phyloP scores from a whole-genome alignment of 2,329 filamentous ascomycete genomes.

The Penicillium oxalicum region DNA sequence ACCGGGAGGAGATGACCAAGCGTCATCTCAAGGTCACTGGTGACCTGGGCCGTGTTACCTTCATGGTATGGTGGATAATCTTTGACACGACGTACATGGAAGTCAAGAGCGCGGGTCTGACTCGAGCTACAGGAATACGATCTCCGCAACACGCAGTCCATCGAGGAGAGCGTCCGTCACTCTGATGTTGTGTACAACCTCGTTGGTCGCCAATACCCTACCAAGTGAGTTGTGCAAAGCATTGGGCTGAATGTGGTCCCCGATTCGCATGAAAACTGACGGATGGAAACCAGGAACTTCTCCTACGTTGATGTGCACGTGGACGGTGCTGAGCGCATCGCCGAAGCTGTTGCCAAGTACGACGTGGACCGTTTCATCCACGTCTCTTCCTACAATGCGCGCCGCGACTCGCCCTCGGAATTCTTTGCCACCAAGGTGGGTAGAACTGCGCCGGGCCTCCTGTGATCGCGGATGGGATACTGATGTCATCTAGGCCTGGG shows the following conservation, averaged over 20 bases:
- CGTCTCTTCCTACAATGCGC: slow-evolving; percentile 89
- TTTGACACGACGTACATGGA: not conserved
- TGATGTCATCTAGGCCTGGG: slow-evolving; percentile 52
- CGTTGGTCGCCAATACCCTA: slow-evolving; percentile 88
- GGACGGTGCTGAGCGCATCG: slow-evolving; percentile 86
- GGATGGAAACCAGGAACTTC: slow-evolving; percentile 68
- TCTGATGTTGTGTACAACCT: slow-evolving; percentile 98
- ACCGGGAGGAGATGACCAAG: slow-evolving; percentile 96
- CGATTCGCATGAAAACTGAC: slow-evolving; percentile 25
- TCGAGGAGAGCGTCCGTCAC: slow-evolving; percentile 93
- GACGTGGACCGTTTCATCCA: slow-evolving; percentile 96
- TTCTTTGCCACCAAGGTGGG: slow-evolving; percentile 84
- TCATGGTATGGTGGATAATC: slow-evolving; percentile 55
- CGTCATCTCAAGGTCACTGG: slow-evolving; percentile 94
- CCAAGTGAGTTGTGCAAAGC: slow-evolving; percentile 59
- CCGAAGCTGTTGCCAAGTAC: slow-evolving; percentile 92
- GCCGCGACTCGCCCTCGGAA: slow-evolving; percentile 71
- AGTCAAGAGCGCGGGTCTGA: slow-evolving; percentile 1
- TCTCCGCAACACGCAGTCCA: slow-evolving; percentile 85
- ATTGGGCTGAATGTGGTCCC: too few species aligned
- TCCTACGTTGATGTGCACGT: slow-evolving; percentile 86
- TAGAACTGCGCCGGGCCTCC: not conserved
- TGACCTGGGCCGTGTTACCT: slow-evolving; percentile 82
- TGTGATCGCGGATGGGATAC: slow-evolving; percentile 1
- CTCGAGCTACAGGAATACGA: slow-evolving; percentile 69